These are phyloP conservation scores for Entomortierella beljakovae DNA, from an alignment of 192 early-diverging fungal genomes.

Conservation along the genomic window DNA sequence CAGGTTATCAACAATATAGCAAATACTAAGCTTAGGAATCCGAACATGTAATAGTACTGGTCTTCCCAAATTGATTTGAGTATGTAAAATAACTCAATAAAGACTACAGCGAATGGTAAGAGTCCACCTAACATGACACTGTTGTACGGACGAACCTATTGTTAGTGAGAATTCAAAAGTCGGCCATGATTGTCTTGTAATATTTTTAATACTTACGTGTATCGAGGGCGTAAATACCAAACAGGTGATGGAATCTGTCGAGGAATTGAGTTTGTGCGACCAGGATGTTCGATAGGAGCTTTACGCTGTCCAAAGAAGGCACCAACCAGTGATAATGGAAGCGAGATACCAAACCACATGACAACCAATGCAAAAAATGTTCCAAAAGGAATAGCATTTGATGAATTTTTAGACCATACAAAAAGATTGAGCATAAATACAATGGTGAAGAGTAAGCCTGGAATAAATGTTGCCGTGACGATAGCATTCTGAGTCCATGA, in stretches of 20 bases:
- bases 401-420: constrained; percentile 87
- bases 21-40: constrained; percentile 68
- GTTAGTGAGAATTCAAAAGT: neutral
- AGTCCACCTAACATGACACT: constrained; percentile 60
- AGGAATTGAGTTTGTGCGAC: constrained; percentile 92
- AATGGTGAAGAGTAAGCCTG: constrained; percentile 67
- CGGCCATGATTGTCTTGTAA: neutral
- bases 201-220: constrained; percentile 56
- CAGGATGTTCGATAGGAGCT: constrained; percentile 84
- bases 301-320: constrained; percentile 89
- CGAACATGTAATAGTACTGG: constrained; percentile 75
- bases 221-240: constrained; percentile 70
- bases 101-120: constrained; percentile 74
- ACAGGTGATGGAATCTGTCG: constrained; percentile 89
- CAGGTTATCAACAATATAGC: constrained; percentile 65
- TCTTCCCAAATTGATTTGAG: constrained; percentile 78
- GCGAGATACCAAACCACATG: constrained; percentile 85
- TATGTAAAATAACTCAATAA: constrained; percentile 79
- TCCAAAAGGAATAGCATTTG: constrained; percentile 91
- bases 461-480: constrained; percentile 69
- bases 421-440: constrained; percentile 87
- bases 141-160: neutral
- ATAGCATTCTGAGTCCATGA: constrained; percentile 78
- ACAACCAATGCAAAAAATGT: constrained; percentile 83
- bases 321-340: constrained; percentile 85